phyloP scores from a whole-genome alignment of 1,139 yeast genomes.

The Yamadazyma membranifaciens region DNA sequence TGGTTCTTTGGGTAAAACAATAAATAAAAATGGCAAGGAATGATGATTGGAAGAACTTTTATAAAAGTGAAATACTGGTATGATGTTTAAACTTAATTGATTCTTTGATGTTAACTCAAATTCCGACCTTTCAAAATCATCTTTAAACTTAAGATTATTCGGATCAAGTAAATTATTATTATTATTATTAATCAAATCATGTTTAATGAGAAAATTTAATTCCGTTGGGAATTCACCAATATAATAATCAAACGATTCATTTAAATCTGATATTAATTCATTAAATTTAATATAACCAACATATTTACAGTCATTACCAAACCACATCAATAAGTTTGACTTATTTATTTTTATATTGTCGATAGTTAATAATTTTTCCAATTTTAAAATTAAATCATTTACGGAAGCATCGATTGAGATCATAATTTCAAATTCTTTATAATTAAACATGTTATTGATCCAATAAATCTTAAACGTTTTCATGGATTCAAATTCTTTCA shows the following conservation, averaged over 20 bases:
- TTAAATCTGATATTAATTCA: constrained; percentile 32
- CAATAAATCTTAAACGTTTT: constrained; percentile 61
- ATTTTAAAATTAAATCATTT: constrained; percentile 51
- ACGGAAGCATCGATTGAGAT: constrained; percentile 64
- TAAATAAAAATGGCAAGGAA: constrained; percentile 85
- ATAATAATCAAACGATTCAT: constrained; percentile 36
- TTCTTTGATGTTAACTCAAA: constrained; percentile 26
- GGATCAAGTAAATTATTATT: neutral
- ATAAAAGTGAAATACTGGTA: constrained; percentile 67
- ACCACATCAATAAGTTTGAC: constrained; percentile 56
- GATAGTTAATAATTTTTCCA: constrained; percentile 56
- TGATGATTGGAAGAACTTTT: constrained; percentile 70
- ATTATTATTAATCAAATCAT: constrained; percentile 32
- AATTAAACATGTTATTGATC: constrained; percentile 62
- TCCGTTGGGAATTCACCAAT: constrained; percentile 48
- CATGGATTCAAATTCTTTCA: constrained; percentile 77
- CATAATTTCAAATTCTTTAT: constrained; percentile 66
- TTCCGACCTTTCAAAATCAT: constrained; percentile 24
- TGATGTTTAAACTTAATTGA: constrained; percentile 41
- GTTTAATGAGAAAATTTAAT: constrained; percentile 35
- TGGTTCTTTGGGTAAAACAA: constrained; percentile 62
- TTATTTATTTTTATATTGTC: constrained; percentile 43
- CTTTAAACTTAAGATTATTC: neutral
- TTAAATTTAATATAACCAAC: constrained; percentile 38
- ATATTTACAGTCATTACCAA: constrained; percentile 44